Evolutionary conservation across 352 stramenopile species (phyloP), one percentile per base, ranked within the genome.

Genomic region (Pythium coloratum): DNA sequence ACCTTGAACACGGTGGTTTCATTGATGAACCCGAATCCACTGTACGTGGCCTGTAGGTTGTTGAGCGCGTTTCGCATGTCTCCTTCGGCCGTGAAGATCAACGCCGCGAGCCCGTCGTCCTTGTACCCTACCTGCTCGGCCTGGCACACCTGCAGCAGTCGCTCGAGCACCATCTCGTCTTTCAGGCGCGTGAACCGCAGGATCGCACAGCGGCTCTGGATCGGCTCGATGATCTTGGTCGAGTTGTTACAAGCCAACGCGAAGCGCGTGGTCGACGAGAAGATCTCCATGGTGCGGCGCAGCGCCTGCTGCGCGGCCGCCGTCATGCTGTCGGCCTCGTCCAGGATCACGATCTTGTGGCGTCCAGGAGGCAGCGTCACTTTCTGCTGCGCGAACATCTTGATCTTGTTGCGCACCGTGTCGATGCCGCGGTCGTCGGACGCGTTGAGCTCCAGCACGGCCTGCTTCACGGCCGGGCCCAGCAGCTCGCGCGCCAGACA

Each of bases 141-240:
- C 66, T 97, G 76, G 69, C 96, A 99, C 20, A 99, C 96, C 33
- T 97, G 80, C 44, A 98, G 63, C 24, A 99, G 74, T 3, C 97
- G 90, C 63, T 92, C 79, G 47, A 99, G 81, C 18, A 99, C 88
- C 84, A 99, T 96, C 70, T 98, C 89, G 76, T 99, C 96, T 6
- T 86, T 89, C 33, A 99, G 83, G 24, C 94, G 80, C 53, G 90
- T 97, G 80, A 98, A 99, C 4, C 98, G 94, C 33, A 99, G 77
- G 70, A 99, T 99, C 47, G 98, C 97, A 58, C 97, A 99, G 59
- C 98, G 92, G 71, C 84, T 98, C 90, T 99, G 86, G 73, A 99
- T 99, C 32, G 98, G 97, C 78, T 99, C 97, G 74, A 99, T 99
- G 72, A 99, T 99, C 86, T 99, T 99, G 30, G 95, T 99, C 26